A percentile compares a stretch with the other conserved stretches of the same genome.
Evolutionary conservation across 1,139 yeast genomes (phyloP).

Genomic region (Candida pseudoviswanathii): DNA sequence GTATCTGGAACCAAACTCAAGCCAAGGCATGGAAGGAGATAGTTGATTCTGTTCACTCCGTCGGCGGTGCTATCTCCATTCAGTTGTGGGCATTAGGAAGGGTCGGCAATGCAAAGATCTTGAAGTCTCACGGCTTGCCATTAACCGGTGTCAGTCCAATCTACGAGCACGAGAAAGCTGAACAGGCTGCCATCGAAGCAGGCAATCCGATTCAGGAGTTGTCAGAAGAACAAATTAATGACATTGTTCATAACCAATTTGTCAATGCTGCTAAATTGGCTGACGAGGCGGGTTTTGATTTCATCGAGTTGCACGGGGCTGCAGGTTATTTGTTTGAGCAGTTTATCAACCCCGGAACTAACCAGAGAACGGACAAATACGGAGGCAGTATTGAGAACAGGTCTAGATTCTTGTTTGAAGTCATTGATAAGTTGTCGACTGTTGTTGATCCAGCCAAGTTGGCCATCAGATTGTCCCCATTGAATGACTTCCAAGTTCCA

Average conservation of each 20-base stretch:
- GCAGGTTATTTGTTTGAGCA: slow-evolving; percentile 71
- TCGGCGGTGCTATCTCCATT: slow-evolving; percentile 27
- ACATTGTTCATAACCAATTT: slow-evolving; percentile 32
- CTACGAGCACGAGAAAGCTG: slow-evolving; percentile 22
- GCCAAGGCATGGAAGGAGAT: slow-evolving; percentile 53
- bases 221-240: slow-evolving; percentile 44
- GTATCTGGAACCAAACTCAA: slow-evolving; percentile 52
- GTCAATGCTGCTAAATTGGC: slow-evolving; percentile 48
- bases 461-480: slow-evolving; percentile 66
- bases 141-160: slow-evolving; percentile 26
- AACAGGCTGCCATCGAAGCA: slow-evolving; percentile 29
- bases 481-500: slow-evolving; percentile 44
- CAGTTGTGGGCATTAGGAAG: slow-evolving; percentile 69
- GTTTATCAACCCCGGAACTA: slow-evolving; percentile 48
- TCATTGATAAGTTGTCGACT: slow-evolving; percentile 51
- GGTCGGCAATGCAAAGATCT: slow-evolving; percentile 42
- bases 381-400: slow-evolving; percentile 69
- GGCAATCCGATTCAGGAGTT: slow-evolving; percentile 38
- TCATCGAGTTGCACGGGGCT: slow-evolving; percentile 67
- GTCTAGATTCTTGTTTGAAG: slow-evolving; percentile 56
- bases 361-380: slow-evolving; percentile 55
- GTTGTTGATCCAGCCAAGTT: slow-evolving; percentile 42
- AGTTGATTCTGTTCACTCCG: slow-evolving; percentile 26
- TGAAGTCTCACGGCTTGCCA: slow-evolving; percentile 35
- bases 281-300: slow-evolving; percentile 63